Evolutionary conservation across 768 basidiomycete species (phyloP), one percentile per base, ranked within the genome.

Genomic region (Mycena crocata): DNA sequence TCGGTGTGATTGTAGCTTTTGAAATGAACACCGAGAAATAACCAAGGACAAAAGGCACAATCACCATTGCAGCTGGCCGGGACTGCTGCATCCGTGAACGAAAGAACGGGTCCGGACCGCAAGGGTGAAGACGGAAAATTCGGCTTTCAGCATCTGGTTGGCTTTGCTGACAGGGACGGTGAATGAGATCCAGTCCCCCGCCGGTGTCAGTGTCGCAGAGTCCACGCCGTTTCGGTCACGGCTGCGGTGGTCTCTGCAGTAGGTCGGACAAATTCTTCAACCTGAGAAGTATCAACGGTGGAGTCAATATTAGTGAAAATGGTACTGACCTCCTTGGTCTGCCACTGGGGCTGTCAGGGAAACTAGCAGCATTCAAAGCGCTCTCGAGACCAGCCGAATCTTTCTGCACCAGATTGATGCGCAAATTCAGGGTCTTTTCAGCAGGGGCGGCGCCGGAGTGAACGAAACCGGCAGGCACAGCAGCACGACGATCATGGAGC

Each of bases 321-420:
- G 24, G 35, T 42, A 14, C 34, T n/a, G 31, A 80, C 80, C 73
- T 80, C 74, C 64, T 77, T 79, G 42, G 70, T 72, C 35, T 80
- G 65, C 57, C 77, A 74, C 52, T 78, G 68, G 66, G 50, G 56
- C 74, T 79, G 3, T 56, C 64, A 0, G 79, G 80, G 2, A 70
- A 72, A 44, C 76, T 78, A 32, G 78, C 78, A 26, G 76, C 75
- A 37, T 77, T 69, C 1, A 80, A 65, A 8, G 74, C 73, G 21
- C 68, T 68, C 69, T 76, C 73, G 28, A 81, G 71, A 5, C 77
- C 79, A 9, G 63, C 66, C 8, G 72, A 62, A 66, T 80, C 64
- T 56, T 68, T 67, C 64, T 76, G 76, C 21, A 68, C 71, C 23
- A 81, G 75, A 23, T 73, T 77, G 56, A 81, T 75, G 46, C 78